Evolutionary conservation across 2,329 filamentous ascomycete genomes (phyloP).

Genomic region (Penicillium sp.): DNA sequence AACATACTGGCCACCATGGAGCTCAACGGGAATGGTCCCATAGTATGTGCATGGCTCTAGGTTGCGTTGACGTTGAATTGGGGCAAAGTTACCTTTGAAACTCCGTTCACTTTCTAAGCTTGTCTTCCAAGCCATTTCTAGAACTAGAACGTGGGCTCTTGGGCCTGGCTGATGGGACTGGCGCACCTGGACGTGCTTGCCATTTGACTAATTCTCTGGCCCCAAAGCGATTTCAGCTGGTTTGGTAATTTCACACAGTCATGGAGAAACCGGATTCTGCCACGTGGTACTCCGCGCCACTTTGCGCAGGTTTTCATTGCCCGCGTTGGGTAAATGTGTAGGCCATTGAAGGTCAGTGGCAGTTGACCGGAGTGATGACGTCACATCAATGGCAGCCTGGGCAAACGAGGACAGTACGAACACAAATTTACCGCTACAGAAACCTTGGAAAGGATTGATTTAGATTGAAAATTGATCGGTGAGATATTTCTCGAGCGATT

Average conservation of each 20-base stretch:
- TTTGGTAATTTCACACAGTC: neutral
- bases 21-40: slow-evolving; percentile 63
- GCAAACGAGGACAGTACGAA: neutral
- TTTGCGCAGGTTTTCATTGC: neutral
- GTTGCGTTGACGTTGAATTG: slow-evolving; percentile 57
- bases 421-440: neutral
- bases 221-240: neutral
- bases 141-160: no score
- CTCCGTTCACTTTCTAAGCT: slow-evolving; percentile 42
- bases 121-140: neutral
- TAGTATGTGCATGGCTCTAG: slow-evolving; percentile 60
- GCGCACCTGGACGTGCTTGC: neutral
- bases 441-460: neutral
- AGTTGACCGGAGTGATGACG: neutral
- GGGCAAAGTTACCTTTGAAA: slow-evolving; percentile 69
- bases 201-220: neutral
- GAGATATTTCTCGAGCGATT: neutral
- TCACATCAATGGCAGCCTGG: neutral
- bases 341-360: neutral
- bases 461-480: neutral
- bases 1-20: slow-evolving; percentile 69
- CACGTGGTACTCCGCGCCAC: neutral
- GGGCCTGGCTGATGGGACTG: neutral
- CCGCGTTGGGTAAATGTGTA: neutral
- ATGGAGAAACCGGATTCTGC: neutral